Conservation (phyloP, 75 land plant genomes). For the Isoetes taiwanensis region DNA sequence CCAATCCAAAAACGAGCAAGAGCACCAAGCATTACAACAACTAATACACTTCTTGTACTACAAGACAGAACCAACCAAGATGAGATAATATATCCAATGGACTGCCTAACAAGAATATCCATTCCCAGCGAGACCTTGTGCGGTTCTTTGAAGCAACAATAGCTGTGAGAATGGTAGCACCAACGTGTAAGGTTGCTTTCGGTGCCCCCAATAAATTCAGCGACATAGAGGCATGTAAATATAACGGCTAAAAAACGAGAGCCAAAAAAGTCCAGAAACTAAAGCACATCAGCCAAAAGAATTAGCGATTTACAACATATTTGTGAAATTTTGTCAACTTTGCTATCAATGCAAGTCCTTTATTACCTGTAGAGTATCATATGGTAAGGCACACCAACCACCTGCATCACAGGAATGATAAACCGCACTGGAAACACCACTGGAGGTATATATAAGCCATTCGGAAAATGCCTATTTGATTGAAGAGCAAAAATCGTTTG, state of each 20-base stretch:
- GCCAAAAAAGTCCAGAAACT: constrained; percentile 99
- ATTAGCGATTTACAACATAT: background rate
- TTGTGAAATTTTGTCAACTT: too few relatives aligned
- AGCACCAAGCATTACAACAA: constrained; percentile 45
- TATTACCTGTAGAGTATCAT: constrained; percentile 58
- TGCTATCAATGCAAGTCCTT: too few relatives aligned
- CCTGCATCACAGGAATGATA: constrained; percentile 96
- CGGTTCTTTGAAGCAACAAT: constrained; percentile 60
- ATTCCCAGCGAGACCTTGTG: constrained; percentile 36
- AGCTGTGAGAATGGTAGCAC: constrained; percentile 58
- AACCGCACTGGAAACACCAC: constrained; percentile 76
- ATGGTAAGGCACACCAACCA: constrained; percentile 66
- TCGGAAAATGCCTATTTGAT: constrained; percentile 82
- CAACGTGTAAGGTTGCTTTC: constrained; percentile 47
- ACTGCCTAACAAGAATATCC: background rate
- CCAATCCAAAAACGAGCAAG: constrained; percentile 55
- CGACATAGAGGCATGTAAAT: constrained; percentile 66
- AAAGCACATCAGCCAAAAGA: constrained; percentile 6
- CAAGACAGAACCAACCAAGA: constrained; percentile 3
- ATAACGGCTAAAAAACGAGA: constrained; percentile 87
- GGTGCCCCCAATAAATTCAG: constrained; percentile 42
- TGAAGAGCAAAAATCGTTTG: too few relatives aligned
- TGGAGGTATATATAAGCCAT: constrained; percentile 64
- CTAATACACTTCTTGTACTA: constrained; percentile 48
- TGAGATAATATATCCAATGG: background rate